Base-by-base conservation (phyloP, 2,329 filamentous ascomycete genomes). In the Sporothrix sp. region DNA sequence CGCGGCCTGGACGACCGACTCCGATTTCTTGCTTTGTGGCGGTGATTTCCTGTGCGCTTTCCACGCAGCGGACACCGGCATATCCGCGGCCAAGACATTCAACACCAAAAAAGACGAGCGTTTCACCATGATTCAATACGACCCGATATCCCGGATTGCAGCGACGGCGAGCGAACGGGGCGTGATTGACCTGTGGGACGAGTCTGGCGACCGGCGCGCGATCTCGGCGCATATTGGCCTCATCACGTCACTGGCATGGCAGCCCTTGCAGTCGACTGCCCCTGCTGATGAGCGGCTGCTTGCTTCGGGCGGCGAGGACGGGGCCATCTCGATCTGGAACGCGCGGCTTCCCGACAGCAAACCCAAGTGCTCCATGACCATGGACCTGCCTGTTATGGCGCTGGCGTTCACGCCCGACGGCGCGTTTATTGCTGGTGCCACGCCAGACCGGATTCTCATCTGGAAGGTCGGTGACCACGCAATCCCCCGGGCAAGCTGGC, bases 331-430 rank as follows among this genome's bases (percentile, higher is more conserved):
- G 40, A 75, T 83, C 23, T 83, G 79, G 76, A 81, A 83, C 57
- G 77, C 74, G 3, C 70, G 74, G 43, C 70, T 68, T 33, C 63
- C 71, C 1, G 76, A 80, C 48, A 72, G 68, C 56, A 79, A 77
- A 57, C 67, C 77, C 1, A 78, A 75, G 54, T 77, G 73, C 54
- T 78, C 76, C 50, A 73, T 82, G 66, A 81, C 75, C 0, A 81
- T 83, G 74, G 63, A 61, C 23, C 68, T 70, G 1, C 72, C 76
- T 7, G 75, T 82, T 39, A 72, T 80, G 36, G 73, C 74, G 21
- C 67, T 83, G 2, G 71, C 79, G 1, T 82, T 83, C 54, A 81
- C 78, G 0, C 79, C 80, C 0, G 78, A 82, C 53, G 80, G 80
- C 2, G 73, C 72, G 18, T 81, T 81, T 56, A 73, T 84, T 47